Evolutionary conservation across 1,284 basidiomycete genomes (phyloP).

Genomic region (Coriolopsis trogii): DNA sequence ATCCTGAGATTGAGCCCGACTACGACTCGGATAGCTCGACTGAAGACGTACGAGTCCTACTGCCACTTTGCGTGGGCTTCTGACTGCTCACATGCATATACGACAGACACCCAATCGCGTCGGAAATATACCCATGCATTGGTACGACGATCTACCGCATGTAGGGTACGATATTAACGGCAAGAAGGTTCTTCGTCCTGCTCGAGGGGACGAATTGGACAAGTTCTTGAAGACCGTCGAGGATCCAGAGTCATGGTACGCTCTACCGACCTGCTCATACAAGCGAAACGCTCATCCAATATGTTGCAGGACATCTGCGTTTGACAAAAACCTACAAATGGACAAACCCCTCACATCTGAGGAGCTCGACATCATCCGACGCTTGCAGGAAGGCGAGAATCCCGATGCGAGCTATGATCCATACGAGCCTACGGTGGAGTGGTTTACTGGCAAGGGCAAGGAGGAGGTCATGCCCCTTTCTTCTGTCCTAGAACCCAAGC

Average conservation of each 20-base stretch:
- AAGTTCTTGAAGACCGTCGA: slow-evolving; percentile 96
- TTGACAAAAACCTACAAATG: slow-evolving; percentile 87
- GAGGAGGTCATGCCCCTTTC: slow-evolving; percentile 94
- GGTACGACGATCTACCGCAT: slow-evolving; percentile 99
- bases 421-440: slow-evolving; percentile 93
- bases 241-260: slow-evolving; percentile 86
- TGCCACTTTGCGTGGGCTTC: no score
- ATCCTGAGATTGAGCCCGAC: slow-evolving; percentile 93
- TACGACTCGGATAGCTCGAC: slow-evolving; percentile 98
- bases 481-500: slow-evolving; percentile 92
- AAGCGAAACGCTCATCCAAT: background rate
- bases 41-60: slow-evolving; percentile 80
- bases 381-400: slow-evolving; percentile 89
- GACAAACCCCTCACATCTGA: slow-evolving; percentile 89
- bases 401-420: slow-evolving; percentile 90
- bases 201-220: slow-evolving; percentile 95
- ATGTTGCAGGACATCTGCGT: slow-evolving; percentile 79
- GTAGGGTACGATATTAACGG: slow-evolving; percentile 97
- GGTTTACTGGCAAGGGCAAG: slow-evolving; percentile 97
- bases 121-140: slow-evolving; percentile 95
- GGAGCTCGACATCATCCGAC: slow-evolving; percentile 94
- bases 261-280: background rate
- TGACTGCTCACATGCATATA: background rate
- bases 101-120: slow-evolving; percentile 88
- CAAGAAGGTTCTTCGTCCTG: slow-evolving; percentile 92